Evolutionary conservation across 148 eudicot genomes (phyloP).

Genomic region (Persicaria tinctoria): DNA sequence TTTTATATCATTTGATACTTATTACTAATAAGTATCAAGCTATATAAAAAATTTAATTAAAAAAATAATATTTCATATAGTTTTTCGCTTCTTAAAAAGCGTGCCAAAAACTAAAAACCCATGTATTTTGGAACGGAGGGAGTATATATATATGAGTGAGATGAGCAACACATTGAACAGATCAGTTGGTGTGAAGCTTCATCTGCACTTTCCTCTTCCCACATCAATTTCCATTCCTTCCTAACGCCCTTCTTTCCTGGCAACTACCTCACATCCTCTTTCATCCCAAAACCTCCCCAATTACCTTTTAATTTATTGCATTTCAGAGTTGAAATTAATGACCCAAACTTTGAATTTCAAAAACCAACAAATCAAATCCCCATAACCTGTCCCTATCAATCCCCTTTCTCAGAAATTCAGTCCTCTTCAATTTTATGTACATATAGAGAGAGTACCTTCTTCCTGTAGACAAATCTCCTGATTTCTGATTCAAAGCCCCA

Average conservation of each 20-base stretch:
- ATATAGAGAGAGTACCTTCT: background rate
- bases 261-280: conserved; percentile 1
- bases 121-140: no score
- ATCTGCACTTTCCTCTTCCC: background rate
- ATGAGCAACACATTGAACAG: no score
- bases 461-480: background rate
- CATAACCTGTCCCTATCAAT: background rate
- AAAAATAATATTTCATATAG: no score
- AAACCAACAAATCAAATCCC: background rate
- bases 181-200: conserved; percentile 2
- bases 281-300: background rate
- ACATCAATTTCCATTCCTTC: background rate
- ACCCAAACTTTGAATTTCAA: background rate
- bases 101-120: no score
- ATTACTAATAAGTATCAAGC: no score
- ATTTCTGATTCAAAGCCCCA: background rate
- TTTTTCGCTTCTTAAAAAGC: no score
- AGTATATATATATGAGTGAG: no score
- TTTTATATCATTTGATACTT: no score
- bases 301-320: background rate
- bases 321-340: background rate
- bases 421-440: background rate
- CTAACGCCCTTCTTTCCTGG: conserved; percentile 1
- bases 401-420: conserved; percentile 8
- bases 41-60: no score